Percentiles rank a stretch among this genome's conserved stretches.
Conservation (phyloP, 345 rosid genomes). For the Acer campestre region DNA sequence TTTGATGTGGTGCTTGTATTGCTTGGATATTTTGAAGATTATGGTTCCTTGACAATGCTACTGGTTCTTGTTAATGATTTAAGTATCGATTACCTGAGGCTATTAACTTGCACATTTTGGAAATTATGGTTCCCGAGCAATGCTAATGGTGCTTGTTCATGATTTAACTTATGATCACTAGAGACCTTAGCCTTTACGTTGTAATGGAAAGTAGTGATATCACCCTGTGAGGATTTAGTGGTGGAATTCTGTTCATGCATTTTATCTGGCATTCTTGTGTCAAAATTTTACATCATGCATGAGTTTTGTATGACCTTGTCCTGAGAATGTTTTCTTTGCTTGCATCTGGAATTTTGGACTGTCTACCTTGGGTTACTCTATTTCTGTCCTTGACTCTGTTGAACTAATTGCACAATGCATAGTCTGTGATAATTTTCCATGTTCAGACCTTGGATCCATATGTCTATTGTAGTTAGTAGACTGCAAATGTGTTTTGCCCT, state of each 20-base stretch:
- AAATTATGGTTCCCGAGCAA: neutral
- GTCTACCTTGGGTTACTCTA: neutral
- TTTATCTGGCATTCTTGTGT: neutral
- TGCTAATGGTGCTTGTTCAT: neutral
- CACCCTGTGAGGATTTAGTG: neutral
- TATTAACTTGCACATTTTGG: neutral
- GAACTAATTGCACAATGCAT: neutral
- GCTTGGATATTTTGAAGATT: slow-evolving; percentile 12
- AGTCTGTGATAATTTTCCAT: neutral
- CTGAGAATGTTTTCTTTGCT: neutral
- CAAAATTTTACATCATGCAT: neutral
- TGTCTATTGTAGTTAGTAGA: neutral
- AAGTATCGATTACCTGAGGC: neutral
- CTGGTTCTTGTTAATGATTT: neutral
- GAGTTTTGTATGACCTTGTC: neutral
- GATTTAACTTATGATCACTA: neutral
- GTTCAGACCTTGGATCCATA: neutral
- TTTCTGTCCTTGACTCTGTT: slow-evolving; percentile 7
- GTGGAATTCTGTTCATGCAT: neutral
- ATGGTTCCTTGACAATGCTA: neutral
- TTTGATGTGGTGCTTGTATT: neutral
- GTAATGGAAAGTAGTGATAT: neutral
- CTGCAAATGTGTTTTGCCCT: neutral
- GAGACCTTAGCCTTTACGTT: neutral
- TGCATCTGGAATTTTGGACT: neutral